Evolutionary conservation across 2,329 filamentous ascomycete species (phyloP), one percentile per base, ranked within the genome.

Genomic region (Aspergillus sp.): DNA sequence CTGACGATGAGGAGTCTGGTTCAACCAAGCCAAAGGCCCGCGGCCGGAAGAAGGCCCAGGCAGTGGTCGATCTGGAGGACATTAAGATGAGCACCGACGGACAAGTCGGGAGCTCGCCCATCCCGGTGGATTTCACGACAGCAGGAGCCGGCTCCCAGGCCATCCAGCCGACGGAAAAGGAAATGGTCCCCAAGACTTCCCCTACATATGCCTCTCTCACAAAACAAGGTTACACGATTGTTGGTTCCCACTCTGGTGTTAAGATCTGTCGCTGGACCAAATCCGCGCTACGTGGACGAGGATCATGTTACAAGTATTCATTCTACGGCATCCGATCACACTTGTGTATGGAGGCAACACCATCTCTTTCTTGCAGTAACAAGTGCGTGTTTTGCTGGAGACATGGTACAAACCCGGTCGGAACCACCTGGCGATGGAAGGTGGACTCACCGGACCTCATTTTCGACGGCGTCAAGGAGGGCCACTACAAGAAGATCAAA

Each of bases 381-480:
- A 98, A 99, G 74, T 98, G 95, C 74, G 91, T 99, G 64, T 99
- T 98, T 75, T 99, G 93, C 82, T 99, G 93, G 95, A 88, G 95
- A 6, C 95, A 98, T 71, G 95, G 93, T 53, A 98, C 95, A 0
- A 99, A 98, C 72, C 93, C 93, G 0, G 95, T 98, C 0, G 93
- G 93, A 48, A 98, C 95, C 3, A 96, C 89, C 4, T 98, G 95
- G 93, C 88, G 93, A 59, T 99, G 93, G 93, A 86, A 93, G 50
- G 91, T 97, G 30, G 95, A 98, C 70, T 88, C 91, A 0, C 93
- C 93, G 0, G 89, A 96, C 22, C 75, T 92, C 66, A 96, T 98
- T 66, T 96, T 97, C 70, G 79, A 89, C 38, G 93, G 93, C 48
- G 91, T 96, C 62, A 96, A 96, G 72, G 87, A 88, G 58, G 90